Evolutionary conservation across 2,329 filamentous ascomycete species (phyloP).

Genomic region (Pseudophaeomoniella oleicola): DNA sequence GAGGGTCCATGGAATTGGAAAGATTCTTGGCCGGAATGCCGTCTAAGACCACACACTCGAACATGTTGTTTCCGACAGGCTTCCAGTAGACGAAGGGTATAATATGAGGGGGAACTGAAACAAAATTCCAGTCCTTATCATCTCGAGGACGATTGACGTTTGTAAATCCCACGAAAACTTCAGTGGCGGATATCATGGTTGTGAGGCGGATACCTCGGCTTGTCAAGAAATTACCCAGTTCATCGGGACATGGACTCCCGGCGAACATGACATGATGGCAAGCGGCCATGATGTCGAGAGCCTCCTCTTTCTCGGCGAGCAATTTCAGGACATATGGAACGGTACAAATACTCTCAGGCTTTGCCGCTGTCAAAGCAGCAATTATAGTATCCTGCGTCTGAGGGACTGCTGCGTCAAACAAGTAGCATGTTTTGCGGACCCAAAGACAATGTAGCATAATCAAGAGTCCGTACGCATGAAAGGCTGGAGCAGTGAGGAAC

Average conservation of each 20-base stretch:
- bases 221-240: conserved; percentile 42
- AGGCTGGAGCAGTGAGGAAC: conserved; percentile 44
- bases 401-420: conserved; percentile 41
- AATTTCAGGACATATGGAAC: conserved; percentile 53
- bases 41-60: conserved; percentile 17
- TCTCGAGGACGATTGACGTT: conserved; percentile 23
- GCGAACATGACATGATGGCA: conserved; percentile 42
- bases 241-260: conserved; percentile 44
- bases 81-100: conserved; percentile 26
- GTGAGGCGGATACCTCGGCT: too few species aligned
- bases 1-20: conserved; percentile 18
- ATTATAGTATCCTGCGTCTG: conserved; percentile 35
- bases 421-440: conserved; percentile 31
- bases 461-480: conserved; percentile 44
- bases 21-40: conserved; percentile 17
- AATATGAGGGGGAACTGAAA: conserved; percentile 10
- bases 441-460: conserved; percentile 39
- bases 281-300: conserved; percentile 30
- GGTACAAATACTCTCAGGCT: conserved; percentile 41
- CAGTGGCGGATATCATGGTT: too few species aligned
- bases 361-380: conserved; percentile 23
- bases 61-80: conserved; percentile 13
- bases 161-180: conserved; percentile 4
- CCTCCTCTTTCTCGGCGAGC: conserved; percentile 42
- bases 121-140: conserved; percentile 27